A percentile compares a stretch with the other conserved stretches of the same genome.
Evolutionary conservation across 441 rosid genomes (phyloP).

Genomic region (Dalechampia spathulata): DNA sequence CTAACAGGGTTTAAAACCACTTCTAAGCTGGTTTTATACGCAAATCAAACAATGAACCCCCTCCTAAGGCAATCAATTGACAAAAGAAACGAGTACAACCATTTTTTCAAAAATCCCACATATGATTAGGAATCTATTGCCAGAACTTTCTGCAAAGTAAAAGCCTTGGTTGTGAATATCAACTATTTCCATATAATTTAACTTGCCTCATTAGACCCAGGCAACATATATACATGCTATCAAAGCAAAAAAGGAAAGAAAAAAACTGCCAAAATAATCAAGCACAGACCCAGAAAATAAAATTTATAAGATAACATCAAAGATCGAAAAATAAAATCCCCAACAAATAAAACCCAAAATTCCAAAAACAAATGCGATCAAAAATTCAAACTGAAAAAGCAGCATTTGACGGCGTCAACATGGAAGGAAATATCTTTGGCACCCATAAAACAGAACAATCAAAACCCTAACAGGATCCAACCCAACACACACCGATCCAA

Average conservation of each 20-base stretch:
- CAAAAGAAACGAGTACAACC: not conserved
- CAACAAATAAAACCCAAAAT: not conserved
- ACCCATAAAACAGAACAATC: no score
- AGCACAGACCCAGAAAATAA: not conserved
- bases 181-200: no score
- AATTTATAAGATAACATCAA: not conserved
- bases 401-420: not conserved
- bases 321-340: not conserved
- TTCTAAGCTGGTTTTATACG: not conserved
- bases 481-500: conserved; percentile 21
- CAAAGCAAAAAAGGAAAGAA: not conserved
- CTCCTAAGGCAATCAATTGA: not conserved
- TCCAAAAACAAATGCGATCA: not conserved
- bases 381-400: not conserved
- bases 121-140: not conserved
- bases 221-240: no score
- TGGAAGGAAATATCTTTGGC: no score
- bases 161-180: no score
- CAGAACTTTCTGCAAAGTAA: no score
- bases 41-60: not conserved
- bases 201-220: no score
- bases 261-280: not conserved
- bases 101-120: not conserved
- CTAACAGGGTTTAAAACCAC: not conserved
- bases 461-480: conserved; percentile 16